A percentile compares a stretch with the other conserved stretches of the same genome.
Conservation (phyloP, 768 basidiomycete genomes). For the Asterophora lycoperdoides region DNA sequence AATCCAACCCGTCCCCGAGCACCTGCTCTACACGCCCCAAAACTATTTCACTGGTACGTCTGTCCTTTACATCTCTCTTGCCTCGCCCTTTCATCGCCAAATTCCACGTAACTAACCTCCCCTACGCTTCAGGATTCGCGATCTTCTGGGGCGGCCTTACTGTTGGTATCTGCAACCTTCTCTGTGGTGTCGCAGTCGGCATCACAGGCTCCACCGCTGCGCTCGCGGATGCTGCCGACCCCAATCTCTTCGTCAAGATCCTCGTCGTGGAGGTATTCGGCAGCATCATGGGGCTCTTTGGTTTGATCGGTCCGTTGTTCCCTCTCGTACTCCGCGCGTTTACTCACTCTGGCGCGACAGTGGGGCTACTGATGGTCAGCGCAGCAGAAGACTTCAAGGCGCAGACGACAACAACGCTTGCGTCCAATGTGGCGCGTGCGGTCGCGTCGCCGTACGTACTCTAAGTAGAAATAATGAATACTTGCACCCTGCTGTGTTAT, state of each 20-base stretch:
- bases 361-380: constrained; percentile 78
- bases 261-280: constrained; percentile 95
- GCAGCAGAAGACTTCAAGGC: constrained; percentile 55
- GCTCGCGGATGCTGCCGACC: constrained; percentile 92
- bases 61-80: no score
- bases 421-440: constrained; percentile 27
- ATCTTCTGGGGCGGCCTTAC: constrained; percentile 97
- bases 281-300: constrained; percentile 88
- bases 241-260: constrained; percentile 92
- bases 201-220: constrained; percentile 95
- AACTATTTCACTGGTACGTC: constrained; percentile 88
- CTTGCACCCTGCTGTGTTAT: constrained; percentile 6
- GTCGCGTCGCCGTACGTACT: constrained; percentile 37
- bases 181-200: constrained; percentile 93
- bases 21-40: constrained; percentile 70
- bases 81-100: neutral
- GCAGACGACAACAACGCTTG: constrained; percentile 26
- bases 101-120: neutral
- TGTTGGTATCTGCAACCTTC: constrained; percentile 89
- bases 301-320: constrained; percentile 72
- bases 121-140: constrained; percentile 59
- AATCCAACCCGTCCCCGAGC: constrained; percentile 55
- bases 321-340: neutral
- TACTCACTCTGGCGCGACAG: constrained; percentile 32
- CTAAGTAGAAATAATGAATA: constrained; percentile 18